Evolutionary conservation across 2,329 filamentous ascomycete genomes (phyloP), one percentile per base, ranked within the genome.

Genomic region (Ceratocystis eucalypticola): DNA sequence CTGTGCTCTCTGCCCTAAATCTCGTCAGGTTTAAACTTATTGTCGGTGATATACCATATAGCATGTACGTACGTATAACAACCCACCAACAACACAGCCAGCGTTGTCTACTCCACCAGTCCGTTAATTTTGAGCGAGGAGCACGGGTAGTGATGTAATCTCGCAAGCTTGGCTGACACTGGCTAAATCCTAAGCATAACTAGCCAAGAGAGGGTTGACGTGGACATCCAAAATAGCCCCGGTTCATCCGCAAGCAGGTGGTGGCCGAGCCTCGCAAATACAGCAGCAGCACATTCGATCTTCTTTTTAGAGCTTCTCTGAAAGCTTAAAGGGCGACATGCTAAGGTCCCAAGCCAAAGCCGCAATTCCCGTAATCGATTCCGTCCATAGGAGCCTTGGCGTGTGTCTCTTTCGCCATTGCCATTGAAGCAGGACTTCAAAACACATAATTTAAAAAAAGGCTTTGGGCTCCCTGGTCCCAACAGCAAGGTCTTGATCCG

Each of bases 91-190:
- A 30, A 57, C 22, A 30, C 25, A n/a, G 1, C 53, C 46, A 25
- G 30, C 17, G 22, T 28, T 17, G 5, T 28, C 22, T 12, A 33
- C 50, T 55, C 50, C 50, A 28, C 20, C 53, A 33, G 53, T 57
- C 53, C 25, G 53, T 28, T 57, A 28, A 57, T 57, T 17, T 57
- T 17, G 17, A 57, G 53, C 8, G 53, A 30, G 3, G 22, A 28
- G 53, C 53, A 57, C 53, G 22, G 33, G 53, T 30, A 57, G 53
- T 57, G 25, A 57, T 57, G 53, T 30, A 57, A 57, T 57, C 53
- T 57, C 25, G 28, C 17, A 17, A 28, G 25, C 17, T 33, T 57
- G 22, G 53, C 53, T 57, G 5, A 12, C 15, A 28, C 53, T 28
- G 25, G 22, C 17, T 22, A 30, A 28, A 57, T 30, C 22, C 53